A percentile compares a stretch with the other conserved stretches of the same genome.
These are phyloP conservation scores for Fraxinus angustifolia DNA, from an alignment of 305 asterid genomes.

Conservation along the genomic window DNA sequence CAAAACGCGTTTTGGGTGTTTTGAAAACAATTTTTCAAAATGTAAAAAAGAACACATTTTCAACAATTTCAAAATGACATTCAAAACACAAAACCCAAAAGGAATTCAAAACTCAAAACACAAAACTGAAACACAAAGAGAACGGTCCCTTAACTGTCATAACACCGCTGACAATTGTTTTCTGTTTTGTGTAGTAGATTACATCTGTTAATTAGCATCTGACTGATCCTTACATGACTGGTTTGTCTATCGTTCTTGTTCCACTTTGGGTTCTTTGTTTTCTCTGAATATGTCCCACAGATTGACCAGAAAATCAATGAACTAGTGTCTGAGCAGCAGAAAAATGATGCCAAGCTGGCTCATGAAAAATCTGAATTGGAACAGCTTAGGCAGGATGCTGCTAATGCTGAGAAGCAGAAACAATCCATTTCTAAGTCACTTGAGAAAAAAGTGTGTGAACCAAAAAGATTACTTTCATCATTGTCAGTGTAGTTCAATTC, in stretches of 20 bases:
- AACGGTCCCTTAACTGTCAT: background rate
- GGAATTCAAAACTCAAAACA: too few relatives aligned
- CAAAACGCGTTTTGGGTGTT: too few relatives aligned
- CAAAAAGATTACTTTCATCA: slow-evolving; percentile 6
- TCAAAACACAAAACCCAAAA: too few relatives aligned
- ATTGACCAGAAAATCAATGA: slow-evolving; percentile 88
- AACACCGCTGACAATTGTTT: background rate
- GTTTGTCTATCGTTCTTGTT: slow-evolving; percentile 5
- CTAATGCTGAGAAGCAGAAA: slow-evolving; percentile 76
- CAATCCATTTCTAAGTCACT: slow-evolving; percentile 70
- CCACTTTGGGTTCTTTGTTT: slow-evolving; percentile 41
- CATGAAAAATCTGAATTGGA: slow-evolving; percentile 81
- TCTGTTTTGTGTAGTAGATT: background rate
- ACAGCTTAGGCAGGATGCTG: slow-evolving; percentile 78
- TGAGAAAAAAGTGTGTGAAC: slow-evolving; percentile 70
- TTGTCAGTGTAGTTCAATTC: slow-evolving; percentile 17
- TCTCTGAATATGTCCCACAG: slow-evolving; percentile 70
- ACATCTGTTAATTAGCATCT: slow-evolving; percentile 10
- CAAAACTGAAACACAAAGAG: too few relatives aligned
- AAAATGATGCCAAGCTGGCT: slow-evolving; percentile 88
- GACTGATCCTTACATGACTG: slow-evolving; percentile 16
- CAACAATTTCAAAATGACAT: too few relatives aligned
- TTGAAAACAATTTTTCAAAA: too few relatives aligned
- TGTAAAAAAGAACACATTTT: too few relatives aligned
- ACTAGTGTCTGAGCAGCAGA: slow-evolving; percentile 94